These are phyloP conservation scores for Talaromyces sp. DNA, from an alignment of 2,329 filamentous ascomycete genomes.

Conservation along the genomic window DNA sequence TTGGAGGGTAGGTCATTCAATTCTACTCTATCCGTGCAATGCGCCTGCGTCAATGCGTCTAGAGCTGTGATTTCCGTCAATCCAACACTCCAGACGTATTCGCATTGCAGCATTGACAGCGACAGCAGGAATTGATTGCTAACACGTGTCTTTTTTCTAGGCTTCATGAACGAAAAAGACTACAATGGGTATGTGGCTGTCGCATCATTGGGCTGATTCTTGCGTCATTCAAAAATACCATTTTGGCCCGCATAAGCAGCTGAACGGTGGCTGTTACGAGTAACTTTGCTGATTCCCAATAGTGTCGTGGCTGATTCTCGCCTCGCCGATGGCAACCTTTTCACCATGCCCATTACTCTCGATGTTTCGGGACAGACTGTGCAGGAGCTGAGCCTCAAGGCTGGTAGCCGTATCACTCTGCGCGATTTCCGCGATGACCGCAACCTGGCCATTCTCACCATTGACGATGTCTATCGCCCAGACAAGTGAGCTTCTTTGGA, in stretches of 20 bases:
- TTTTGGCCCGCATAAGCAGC: neutral
- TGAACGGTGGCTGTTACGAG: neutral
- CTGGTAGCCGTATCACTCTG: constrained; percentile 77
- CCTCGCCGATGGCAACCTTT: constrained; percentile 82
- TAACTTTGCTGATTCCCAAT: constrained; percentile 11
- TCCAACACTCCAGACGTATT: neutral
- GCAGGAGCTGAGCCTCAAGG: constrained; percentile 68
- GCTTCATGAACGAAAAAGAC: constrained; percentile 96
- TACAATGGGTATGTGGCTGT: constrained; percentile 71
- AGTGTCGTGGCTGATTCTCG: constrained; percentile 87
- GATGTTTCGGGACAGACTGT: constrained; percentile 75
- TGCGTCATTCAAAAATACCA: neutral
- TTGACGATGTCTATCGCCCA: constrained; percentile 92
- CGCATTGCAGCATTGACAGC: neutral
- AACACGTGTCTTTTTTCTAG: constrained; percentile 40
- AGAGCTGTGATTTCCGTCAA: constrained; percentile 5
- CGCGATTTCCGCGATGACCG: constrained; percentile 95
- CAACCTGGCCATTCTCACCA: constrained; percentile 90
- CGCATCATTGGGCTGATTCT: neutral
- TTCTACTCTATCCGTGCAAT: constrained; percentile 4
- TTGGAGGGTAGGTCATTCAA: constrained; percentile 70
- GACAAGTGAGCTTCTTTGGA: constrained; percentile 67
- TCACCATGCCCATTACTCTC: constrained; percentile 94
- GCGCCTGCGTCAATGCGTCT: constrained; percentile 5
- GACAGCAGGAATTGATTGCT: neutral